Evolutionary conservation across 148 eudicot genomes (phyloP).

Genomic region (Cornus suecica): DNA sequence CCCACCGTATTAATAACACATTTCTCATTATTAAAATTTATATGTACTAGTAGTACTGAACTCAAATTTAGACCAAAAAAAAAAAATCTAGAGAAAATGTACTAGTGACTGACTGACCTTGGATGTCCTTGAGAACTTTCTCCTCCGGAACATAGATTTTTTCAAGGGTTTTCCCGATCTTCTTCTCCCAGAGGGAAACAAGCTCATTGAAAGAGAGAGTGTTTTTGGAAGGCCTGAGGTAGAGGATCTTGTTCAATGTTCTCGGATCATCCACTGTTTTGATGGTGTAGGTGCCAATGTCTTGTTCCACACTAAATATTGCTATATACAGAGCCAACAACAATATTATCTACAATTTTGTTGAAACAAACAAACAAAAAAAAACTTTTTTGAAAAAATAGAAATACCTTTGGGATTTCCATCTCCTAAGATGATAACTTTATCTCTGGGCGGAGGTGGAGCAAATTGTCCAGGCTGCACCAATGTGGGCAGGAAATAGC

Average conservation of each 20-base stretch:
- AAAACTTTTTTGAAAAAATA: neutral
- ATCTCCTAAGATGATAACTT: conserved; percentile 42
- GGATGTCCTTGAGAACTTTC: conserved; percentile 33
- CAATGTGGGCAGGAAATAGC: conserved; percentile 47
- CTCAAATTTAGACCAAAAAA: too few species aligned
- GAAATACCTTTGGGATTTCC: conserved; percentile 54
- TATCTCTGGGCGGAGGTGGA: conserved; percentile 50
- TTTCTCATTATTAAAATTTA: too few species aligned
- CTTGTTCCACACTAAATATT: conserved; percentile 37
- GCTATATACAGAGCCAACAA: too few species aligned
- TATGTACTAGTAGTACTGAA: too few species aligned
- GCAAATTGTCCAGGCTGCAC: conserved; percentile 47
- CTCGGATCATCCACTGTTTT: conserved; percentile 55
- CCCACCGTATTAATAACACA: too few species aligned
- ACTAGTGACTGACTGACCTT: conserved; percentile 18
- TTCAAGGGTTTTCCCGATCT: conserved; percentile 39
- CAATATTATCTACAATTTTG: too few species aligned
- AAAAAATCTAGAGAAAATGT: too few species aligned
- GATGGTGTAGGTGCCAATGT: conserved; percentile 50
- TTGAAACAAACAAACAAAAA: too few species aligned
- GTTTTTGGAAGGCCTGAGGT: conserved; percentile 38
- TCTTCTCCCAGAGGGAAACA: conserved; percentile 55
- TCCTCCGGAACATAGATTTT: conserved; percentile 38
- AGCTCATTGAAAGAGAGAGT: conserved; percentile 40
- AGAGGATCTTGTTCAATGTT: conserved; percentile 46